Percentiles rank a stretch among this genome's conserved stretches.
Evolutionary conservation across 805 yeast species (phyloP).

Genomic region (Hanseniaspora taiwanica): DNA sequence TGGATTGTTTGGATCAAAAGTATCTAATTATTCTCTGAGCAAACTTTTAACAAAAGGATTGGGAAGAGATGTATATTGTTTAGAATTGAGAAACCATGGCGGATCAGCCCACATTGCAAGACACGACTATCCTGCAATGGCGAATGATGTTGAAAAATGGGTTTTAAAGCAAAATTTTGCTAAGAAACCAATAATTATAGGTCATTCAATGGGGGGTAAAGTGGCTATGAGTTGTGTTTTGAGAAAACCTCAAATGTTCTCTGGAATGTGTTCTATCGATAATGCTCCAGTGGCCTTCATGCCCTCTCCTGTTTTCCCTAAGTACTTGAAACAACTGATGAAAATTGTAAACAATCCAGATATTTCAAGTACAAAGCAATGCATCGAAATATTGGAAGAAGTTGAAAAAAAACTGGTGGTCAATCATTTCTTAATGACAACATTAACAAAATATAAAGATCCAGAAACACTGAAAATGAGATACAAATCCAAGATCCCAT

Average conservation of each 20-base stretch:
- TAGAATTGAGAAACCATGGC: slow-evolving; percentile 87
- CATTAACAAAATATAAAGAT: slow-evolving; percentile 22
- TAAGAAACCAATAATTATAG: slow-evolving; percentile 47
- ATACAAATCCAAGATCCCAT: slow-evolving; percentile 40
- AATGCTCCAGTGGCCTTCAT: slow-evolving; percentile 72
- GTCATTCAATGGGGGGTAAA: slow-evolving; percentile 91
- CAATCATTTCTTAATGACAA: slow-evolving; percentile 58
- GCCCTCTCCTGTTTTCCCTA: slow-evolving; percentile 45
- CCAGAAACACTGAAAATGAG: slow-evolving; percentile 14
- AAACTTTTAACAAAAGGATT: slow-evolving; percentile 36
- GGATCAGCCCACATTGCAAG: slow-evolving; percentile 65
- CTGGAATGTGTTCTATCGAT: slow-evolving; percentile 65
- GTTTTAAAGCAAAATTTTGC: slow-evolving; percentile 27
- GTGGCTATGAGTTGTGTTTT: slow-evolving; percentile 80
- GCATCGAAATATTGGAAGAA: slow-evolving; percentile 45
- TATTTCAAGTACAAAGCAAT: slow-evolving; percentile 45
- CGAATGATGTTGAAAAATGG: slow-evolving; percentile 75
- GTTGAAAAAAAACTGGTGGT: slow-evolving; percentile 49
- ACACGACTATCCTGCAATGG: slow-evolving; percentile 69
- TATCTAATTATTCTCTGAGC: slow-evolving; percentile 75
- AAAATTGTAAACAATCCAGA: slow-evolving; percentile 37
- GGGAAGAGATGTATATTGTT: slow-evolving; percentile 46
- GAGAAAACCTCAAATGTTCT: slow-evolving; percentile 47
- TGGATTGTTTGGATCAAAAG: slow-evolving; percentile 76
- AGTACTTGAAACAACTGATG: slow-evolving; percentile 51